phyloP scores from a whole-genome alignment of 176 grass and related monocot genomes.

The Phoenix roebelenii region DNA sequence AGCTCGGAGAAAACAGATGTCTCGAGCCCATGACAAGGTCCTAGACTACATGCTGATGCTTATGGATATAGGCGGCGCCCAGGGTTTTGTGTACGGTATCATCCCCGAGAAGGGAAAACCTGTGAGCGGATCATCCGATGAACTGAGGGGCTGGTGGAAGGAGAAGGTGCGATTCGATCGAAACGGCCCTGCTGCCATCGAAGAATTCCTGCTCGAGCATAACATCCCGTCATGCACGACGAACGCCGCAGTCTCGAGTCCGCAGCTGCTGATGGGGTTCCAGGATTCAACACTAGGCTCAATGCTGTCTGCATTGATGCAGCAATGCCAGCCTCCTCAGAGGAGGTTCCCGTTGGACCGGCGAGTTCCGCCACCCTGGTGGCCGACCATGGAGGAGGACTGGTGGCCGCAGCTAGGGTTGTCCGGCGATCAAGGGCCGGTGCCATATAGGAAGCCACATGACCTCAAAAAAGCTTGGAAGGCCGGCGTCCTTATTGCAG shows the following conservation, averaged over 20 bases:
- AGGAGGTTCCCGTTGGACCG: background rate
- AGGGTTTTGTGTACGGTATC: slow-evolving; percentile 3
- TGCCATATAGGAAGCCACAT: slow-evolving; percentile 1
- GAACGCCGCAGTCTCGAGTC: background rate
- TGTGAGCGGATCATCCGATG: slow-evolving; percentile 1
- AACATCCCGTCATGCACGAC: background rate
- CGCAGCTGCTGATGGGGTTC: background rate
- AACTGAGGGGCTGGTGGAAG: slow-evolving; percentile 9
- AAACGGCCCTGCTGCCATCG: background rate
- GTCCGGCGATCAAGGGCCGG: background rate
- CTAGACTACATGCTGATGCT: slow-evolving; percentile 1
- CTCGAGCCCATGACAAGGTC: background rate
- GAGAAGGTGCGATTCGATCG: slow-evolving; percentile 2
- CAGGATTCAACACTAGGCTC: slow-evolving; percentile 6
- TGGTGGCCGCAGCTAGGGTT: background rate
- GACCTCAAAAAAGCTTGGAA: background rate
- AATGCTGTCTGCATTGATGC: slow-evolving; percentile 1
- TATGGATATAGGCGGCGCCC: background rate
- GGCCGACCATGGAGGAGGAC: background rate
- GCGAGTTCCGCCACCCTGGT: background rate
- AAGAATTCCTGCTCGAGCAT: background rate
- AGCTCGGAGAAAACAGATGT: background rate
- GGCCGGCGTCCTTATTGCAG: background rate
- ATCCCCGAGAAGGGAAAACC: slow-evolving; percentile 8
- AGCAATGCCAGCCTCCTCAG: slow-evolving; percentile 3